Percentiles rank a stretch among this genome's conserved stretches.
These are phyloP conservation scores for Volvox carteri DNA, from an alignment of 163 green algal species.

Conservation along the genomic window DNA sequence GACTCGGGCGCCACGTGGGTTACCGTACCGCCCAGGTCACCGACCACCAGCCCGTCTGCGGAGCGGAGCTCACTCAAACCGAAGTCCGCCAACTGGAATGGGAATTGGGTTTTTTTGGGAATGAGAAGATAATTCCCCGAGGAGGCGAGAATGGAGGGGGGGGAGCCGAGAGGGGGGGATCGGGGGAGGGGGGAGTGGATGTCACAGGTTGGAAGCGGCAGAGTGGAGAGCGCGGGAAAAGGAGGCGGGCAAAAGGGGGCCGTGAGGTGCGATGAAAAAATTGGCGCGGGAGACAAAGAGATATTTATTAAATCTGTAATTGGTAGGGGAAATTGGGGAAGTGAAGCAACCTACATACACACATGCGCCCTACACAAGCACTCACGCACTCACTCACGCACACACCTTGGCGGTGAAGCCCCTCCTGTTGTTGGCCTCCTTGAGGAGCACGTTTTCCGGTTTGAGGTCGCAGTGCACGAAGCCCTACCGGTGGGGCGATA, in stretches of 20 bases:
- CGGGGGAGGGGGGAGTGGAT: no score
- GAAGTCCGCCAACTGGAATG: slow-evolving; percentile 77
- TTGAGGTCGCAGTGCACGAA: slow-evolving; percentile 84
- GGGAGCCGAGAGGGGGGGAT: not conserved
- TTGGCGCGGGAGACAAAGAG: not conserved
- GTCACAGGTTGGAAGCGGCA: not conserved
- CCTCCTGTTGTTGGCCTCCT: slow-evolving; percentile 49
- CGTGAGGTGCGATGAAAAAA: not conserved
- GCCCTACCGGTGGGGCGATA: no score
- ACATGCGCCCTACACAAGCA: not conserved
- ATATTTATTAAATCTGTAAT: not conserved
- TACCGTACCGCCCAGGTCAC: slow-evolving; percentile 68
- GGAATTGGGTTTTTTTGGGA: no score
- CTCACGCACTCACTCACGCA: not conserved
- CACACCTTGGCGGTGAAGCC: slow-evolving; percentile 51
- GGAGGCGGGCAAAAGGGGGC: not conserved
- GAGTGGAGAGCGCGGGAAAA: not conserved
- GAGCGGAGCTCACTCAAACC: slow-evolving; percentile 70
- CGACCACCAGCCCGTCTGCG: slow-evolving; percentile 53
- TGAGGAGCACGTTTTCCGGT: slow-evolving; percentile 75
- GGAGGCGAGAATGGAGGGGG: not conserved
- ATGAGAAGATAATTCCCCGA: no score
- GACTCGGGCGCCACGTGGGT: slow-evolving; percentile 78
- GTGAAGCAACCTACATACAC: not conserved
- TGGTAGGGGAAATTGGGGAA: not conserved